Conservation (phyloP, 805 yeast genomes). For the Yamadazyma insecticola region DNA sequence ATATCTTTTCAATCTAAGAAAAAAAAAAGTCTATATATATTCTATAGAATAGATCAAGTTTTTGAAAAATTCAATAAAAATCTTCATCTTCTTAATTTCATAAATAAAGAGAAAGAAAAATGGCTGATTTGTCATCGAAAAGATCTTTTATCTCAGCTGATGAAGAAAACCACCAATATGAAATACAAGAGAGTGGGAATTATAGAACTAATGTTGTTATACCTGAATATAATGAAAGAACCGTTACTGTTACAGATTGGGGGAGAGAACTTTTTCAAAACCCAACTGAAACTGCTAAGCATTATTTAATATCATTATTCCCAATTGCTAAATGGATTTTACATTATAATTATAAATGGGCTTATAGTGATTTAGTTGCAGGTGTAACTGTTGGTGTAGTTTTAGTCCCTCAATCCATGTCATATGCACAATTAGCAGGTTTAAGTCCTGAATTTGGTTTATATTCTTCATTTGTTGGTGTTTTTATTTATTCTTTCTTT, state of each 20-base stretch:
- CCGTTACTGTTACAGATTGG: constrained; percentile 31
- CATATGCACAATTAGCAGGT: constrained; percentile 85
- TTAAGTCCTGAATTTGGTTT: constrained; percentile 80
- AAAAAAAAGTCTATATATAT: no score
- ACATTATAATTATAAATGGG: constrained; percentile 78
- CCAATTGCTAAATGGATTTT: constrained; percentile 83
- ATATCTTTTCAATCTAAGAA: no score
- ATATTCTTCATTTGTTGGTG: constrained; percentile 90
- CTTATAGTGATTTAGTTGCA: constrained; percentile 77
- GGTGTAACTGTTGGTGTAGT: constrained; percentile 94
- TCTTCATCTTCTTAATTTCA: not conserved
- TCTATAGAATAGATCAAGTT: no score
- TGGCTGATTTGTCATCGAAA: no score
- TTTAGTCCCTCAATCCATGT: constrained; percentile 93
- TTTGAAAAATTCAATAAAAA: no score
- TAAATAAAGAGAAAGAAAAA: not conserved
- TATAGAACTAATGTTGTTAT: constrained; percentile 12
- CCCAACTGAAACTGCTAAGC: constrained; percentile 35
- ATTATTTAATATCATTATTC: constrained; percentile 61
- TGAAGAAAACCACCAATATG: constrained; percentile 6
- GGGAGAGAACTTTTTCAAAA: constrained; percentile 20
- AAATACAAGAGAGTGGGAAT: constrained; percentile 1
- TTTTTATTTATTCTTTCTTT: constrained; percentile 79
- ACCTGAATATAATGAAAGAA: constrained; percentile 34
- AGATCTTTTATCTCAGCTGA: no score